These are phyloP conservation scores for Mangifera indica DNA, from an alignment of 345 rosid genomes.

Conservation along the genomic window DNA sequence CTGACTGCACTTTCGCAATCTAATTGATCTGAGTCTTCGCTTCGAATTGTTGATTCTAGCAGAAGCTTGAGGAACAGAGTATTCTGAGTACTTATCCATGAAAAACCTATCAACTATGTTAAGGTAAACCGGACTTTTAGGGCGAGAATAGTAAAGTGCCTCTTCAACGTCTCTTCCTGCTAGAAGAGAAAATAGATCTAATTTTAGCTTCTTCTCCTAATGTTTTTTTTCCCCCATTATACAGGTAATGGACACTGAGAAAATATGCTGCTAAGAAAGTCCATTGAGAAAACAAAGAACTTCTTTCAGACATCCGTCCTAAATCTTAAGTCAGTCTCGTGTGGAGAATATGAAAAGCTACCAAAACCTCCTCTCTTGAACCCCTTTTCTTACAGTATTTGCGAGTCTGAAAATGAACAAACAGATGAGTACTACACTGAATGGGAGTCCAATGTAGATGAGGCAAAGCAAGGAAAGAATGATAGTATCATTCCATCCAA, in stretches of 20 bases:
- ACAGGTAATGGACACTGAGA: slow-evolving; percentile 17
- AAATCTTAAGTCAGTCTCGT: slow-evolving; percentile 53
- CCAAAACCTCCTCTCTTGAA: slow-evolving; percentile 41
- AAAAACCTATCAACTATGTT: slow-evolving; percentile 86
- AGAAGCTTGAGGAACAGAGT: slow-evolving; percentile 50
- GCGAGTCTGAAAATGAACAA: slow-evolving; percentile 22
- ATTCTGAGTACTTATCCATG: slow-evolving; percentile 72
- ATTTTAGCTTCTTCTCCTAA: slow-evolving; percentile 14
- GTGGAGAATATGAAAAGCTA: slow-evolving; percentile 43
- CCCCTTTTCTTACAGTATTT: slow-evolving; percentile 38
- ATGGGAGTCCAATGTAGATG: slow-evolving; percentile 37
- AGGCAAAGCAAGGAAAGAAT: slow-evolving; percentile 29
- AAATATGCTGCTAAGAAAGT: slow-evolving; percentile 49
- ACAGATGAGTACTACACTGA: slow-evolving; percentile 32
- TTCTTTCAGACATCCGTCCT: slow-evolving; percentile 48
- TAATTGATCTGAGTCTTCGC: slow-evolving; percentile 46
- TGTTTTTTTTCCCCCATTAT: background rate
- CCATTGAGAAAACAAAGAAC: slow-evolving; percentile 53
- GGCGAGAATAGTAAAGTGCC: slow-evolving; percentile 79
- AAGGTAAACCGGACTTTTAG: slow-evolving; percentile 75
- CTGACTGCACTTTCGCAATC: slow-evolving; percentile 30
- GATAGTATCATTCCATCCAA: background rate
- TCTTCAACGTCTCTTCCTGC: slow-evolving; percentile 50
- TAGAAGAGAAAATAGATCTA: slow-evolving; percentile 17
- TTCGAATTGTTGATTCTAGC: slow-evolving; percentile 44